Conservation (phyloP, 1,284 basidiomycete genomes). For the Tilletia setariae region DNA sequence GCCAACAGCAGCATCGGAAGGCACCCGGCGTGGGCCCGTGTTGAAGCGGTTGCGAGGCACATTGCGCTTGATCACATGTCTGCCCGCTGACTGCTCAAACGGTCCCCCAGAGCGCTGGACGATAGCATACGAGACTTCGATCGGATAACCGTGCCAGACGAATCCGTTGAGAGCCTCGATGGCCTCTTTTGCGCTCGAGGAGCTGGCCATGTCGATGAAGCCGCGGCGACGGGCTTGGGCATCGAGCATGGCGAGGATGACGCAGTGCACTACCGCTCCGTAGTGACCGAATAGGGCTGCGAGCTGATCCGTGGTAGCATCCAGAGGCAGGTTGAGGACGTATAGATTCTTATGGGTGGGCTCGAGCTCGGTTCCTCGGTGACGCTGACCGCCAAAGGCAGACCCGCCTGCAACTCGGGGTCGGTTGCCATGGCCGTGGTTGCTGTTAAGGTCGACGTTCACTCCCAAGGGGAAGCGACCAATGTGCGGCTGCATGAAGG, state of each 20-base stretch:
- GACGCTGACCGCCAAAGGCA: slow-evolving; percentile 5
- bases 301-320: slow-evolving; percentile 45
- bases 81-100: slow-evolving; percentile 29
- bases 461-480: neutral
- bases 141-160: slow-evolving; percentile 49
- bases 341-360: slow-evolving; percentile 45
- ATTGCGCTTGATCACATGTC: slow-evolving; percentile 30
- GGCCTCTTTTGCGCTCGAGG: slow-evolving; percentile 39
- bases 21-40: slow-evolving; percentile 29
- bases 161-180: slow-evolving; percentile 41
- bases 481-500: neutral
- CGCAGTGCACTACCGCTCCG: slow-evolving; percentile 48
- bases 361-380: slow-evolving; percentile 1
- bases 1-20: slow-evolving; percentile 15
- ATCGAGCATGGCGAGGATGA: slow-evolving; percentile 52
- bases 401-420: neutral
- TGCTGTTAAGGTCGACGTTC: slow-evolving; percentile 18
- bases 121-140: slow-evolving; percentile 53
- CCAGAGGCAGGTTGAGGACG: slow-evolving; percentile 50
- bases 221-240: slow-evolving; percentile 50
- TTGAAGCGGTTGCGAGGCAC: slow-evolving; percentile 37
- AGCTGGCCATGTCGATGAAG: slow-evolving; percentile 49
- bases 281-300: slow-evolving; percentile 38
- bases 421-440: neutral
- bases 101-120: slow-evolving; percentile 49